These are phyloP conservation scores for Colletotrichum agaves DNA, from an alignment of 2,329 filamentous ascomycete genomes.

Conservation along the genomic window DNA sequence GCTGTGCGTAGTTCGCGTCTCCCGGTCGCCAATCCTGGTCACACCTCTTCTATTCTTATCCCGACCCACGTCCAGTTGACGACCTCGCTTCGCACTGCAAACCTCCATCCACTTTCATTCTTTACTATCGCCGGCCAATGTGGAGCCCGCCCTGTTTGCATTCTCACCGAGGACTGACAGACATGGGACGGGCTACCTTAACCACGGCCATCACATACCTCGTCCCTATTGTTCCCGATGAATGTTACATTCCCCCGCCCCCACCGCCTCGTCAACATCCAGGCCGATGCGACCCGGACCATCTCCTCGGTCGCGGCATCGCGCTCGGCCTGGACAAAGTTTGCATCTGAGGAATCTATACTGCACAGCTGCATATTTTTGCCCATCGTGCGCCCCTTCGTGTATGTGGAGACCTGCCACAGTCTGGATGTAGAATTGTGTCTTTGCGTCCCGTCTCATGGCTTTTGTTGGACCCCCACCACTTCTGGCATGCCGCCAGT, in stretches of 20 bases:
- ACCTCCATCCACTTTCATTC: background rate
- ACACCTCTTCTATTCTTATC: background rate
- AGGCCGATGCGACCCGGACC: constrained; percentile 34
- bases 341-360: constrained; percentile 1
- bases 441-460: constrained; percentile 24
- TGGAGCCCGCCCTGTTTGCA: constrained; percentile 4
- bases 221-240: constrained; percentile 38
- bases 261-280: constrained; percentile 16
- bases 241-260: constrained; percentile 31
- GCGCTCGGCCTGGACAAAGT: constrained; percentile 22
- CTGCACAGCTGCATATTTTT: constrained; percentile 17
- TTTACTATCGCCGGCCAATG: constrained; percentile 1
- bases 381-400: constrained; percentile 24
- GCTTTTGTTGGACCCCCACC: constrained; percentile 37
- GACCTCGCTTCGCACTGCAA: background rate
- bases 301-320: constrained; percentile 30
- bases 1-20: constrained; percentile 15
- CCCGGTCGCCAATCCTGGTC: background rate
- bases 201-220: constrained; percentile 17
- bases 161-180: constrained; percentile 24
- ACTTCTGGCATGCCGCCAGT: constrained; percentile 18
- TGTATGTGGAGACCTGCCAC: constrained; percentile 29
- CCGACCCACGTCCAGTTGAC: background rate
- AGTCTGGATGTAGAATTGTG: constrained; percentile 25
- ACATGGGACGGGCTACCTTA: constrained; percentile 26